These are phyloP conservation scores for Candida tallmaniae DNA, from an alignment of 805 yeast genomes.

Conservation along the genomic window DNA sequence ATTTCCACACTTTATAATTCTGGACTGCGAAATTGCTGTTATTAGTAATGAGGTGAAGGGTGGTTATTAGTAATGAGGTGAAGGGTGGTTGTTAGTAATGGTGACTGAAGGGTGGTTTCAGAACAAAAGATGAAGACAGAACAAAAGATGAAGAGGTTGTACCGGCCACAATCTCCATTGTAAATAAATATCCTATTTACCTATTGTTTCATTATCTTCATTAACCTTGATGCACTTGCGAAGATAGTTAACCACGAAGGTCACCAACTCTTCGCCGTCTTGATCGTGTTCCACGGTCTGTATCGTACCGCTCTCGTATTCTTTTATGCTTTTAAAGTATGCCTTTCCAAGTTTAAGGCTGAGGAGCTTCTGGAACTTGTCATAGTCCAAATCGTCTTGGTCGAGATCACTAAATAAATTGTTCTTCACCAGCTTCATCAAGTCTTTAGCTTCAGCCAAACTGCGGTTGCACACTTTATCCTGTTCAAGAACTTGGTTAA, in stretches of 20 bases:
- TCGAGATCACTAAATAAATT: constrained; percentile 9
- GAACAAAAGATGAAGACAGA: too few relatives aligned
- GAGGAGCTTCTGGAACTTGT: constrained; percentile 21
- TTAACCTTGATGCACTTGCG: constrained; percentile 22
- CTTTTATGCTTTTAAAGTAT: constrained; percentile 9
- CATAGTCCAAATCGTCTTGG: constrained; percentile 21
- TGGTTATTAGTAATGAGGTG: too few relatives aligned
- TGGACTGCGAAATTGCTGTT: too few relatives aligned
- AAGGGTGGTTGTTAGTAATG: too few relatives aligned
- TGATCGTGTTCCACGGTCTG: constrained; percentile 7
- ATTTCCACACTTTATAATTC: too few relatives aligned
- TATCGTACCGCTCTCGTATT: not conserved
- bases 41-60: too few relatives aligned
- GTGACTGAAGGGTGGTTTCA: too few relatives aligned
- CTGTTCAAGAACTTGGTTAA: constrained; percentile 26
- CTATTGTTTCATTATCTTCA: constrained; percentile 7
- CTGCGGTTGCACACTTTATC: constrained; percentile 24
- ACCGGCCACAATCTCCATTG: too few relatives aligned
- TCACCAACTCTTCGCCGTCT: constrained; percentile 20
- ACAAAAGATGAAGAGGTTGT: too few relatives aligned
- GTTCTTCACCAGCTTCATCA: constrained; percentile 11
- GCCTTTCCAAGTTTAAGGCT: constrained; percentile 17
- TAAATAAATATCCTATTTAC: too few relatives aligned
- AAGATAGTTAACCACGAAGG: constrained; percentile 23
- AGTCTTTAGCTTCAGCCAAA: constrained; percentile 21